Evolutionary conservation across 2,329 filamentous ascomycete genomes (phyloP).

Genomic region (Fusarium coffeatum): DNA sequence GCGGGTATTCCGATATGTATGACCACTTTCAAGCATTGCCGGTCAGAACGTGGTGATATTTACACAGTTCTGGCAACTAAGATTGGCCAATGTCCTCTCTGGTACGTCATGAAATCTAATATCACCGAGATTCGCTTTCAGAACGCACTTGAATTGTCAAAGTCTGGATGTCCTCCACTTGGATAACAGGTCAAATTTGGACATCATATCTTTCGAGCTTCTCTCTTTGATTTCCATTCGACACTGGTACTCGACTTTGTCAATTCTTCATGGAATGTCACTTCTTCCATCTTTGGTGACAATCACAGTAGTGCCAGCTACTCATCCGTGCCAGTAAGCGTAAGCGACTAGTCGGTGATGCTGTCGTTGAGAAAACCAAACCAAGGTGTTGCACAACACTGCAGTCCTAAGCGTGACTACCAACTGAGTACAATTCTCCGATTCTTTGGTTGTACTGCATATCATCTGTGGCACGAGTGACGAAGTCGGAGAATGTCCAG

Average conservation of each 20-base stretch:
- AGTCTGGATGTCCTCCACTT: neutral
- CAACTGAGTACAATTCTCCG: constrained; percentile 36
- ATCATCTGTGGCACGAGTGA: constrained; percentile 15
- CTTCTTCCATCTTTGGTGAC: neutral
- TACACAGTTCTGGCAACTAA: neutral
- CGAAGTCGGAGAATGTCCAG: constrained; percentile 21
- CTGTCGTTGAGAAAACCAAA: constrained; percentile 11
- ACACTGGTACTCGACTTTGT: neutral
- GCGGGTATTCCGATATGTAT: neutral
- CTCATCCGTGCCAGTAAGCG: constrained; percentile 14
- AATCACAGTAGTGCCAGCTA: neutral
- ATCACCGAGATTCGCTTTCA: neutral
- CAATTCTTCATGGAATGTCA: constrained; percentile 6
- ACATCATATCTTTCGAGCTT: constrained; percentile 5
- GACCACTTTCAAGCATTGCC: neutral
- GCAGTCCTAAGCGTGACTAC: constrained; percentile 28
- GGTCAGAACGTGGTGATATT: neutral
- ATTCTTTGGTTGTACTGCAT: constrained; percentile 3
- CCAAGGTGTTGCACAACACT: constrained; percentile 5
- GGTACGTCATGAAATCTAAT: neutral
- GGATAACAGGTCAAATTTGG: neutral
- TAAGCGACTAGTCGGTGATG: neutral
- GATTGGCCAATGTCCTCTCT: neutral
- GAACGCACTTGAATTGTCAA: neutral
- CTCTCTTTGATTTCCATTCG: neutral